Percentiles rank a stretch among this genome's conserved stretches.
Conservation (phyloP, 352 stramenopile genomes). For the Phytophthora capsici region DNA sequence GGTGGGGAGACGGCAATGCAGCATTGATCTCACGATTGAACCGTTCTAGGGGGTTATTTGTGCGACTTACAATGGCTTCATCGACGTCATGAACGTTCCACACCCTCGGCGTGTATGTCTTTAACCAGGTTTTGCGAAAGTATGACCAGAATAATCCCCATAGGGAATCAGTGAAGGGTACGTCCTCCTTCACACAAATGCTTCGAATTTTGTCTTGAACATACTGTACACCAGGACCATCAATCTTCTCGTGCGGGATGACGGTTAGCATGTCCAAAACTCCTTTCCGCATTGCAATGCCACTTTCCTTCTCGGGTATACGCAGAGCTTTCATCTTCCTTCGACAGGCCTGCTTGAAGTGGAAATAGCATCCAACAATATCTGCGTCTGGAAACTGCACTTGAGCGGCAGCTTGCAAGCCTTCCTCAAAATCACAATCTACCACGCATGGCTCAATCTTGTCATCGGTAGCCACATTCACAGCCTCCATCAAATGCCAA, state of each 20-base stretch:
- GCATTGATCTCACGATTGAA: background rate
- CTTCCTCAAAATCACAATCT: background rate
- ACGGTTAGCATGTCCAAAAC: background rate
- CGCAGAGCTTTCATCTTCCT: background rate
- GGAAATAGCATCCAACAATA: background rate
- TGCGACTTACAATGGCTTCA: background rate
- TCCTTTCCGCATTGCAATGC: background rate
- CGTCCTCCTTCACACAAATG: background rate
- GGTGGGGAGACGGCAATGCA: background rate
- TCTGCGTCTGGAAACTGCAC: background rate
- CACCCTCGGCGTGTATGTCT: background rate
- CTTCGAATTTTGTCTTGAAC: background rate
- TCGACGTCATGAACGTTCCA: background rate
- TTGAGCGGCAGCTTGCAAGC: no score
- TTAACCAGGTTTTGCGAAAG: background rate
- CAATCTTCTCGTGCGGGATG: background rate
- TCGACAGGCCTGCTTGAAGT: background rate
- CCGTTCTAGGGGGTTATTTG: background rate
- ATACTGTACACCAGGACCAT: background rate
- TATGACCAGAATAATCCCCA: background rate
- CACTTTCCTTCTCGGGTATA: background rate
- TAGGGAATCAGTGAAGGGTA: background rate
- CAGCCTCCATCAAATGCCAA: background rate
- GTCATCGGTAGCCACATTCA: background rate
- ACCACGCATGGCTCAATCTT: background rate